A percentile compares a stretch with the other conserved stretches of the same genome.
Evolutionary conservation across 129 eudicot species (phyloP).

Genomic region (Ambrosia trifida): DNA sequence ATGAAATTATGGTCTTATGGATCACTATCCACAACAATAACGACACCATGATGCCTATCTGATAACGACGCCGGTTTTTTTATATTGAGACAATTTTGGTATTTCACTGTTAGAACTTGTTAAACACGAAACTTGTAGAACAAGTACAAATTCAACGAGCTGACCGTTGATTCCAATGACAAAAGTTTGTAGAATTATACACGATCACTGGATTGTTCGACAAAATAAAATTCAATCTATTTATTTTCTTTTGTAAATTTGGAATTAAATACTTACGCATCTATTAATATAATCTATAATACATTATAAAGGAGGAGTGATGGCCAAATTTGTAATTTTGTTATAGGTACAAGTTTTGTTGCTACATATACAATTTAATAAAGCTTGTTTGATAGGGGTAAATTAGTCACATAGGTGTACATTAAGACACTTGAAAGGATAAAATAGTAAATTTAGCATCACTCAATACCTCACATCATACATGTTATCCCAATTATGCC

Average conservation of each 20-base stretch:
- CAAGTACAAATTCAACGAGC: background rate
- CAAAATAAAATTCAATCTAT: background rate
- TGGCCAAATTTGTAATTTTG: too few species aligned
- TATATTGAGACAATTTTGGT: background rate
- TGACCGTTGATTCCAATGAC: background rate
- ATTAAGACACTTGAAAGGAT: too few species aligned
- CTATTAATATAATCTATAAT: too few species aligned
- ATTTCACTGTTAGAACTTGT: background rate
- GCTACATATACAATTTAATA: too few species aligned
- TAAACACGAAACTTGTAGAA: conserved; percentile 5
- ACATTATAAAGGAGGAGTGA: too few species aligned
- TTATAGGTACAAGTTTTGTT: too few species aligned
- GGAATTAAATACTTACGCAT: background rate
- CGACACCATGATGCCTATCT: background rate
- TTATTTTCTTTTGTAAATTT: background rate
- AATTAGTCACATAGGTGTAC: too few species aligned
- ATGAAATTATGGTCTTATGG: background rate
- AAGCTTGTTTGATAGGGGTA: too few species aligned
- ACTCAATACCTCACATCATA: too few species aligned
- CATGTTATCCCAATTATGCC: too few species aligned
- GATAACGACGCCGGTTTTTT: background rate
- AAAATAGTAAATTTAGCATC: too few species aligned
- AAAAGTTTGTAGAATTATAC: background rate
- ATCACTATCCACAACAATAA: background rate
- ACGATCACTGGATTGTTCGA: background rate